Percentiles rank a stretch among this genome's conserved stretches.
Evolutionary conservation across 2,329 filamentous ascomycete species (phyloP).

Genomic region (Malbranchea zuffiana): DNA sequence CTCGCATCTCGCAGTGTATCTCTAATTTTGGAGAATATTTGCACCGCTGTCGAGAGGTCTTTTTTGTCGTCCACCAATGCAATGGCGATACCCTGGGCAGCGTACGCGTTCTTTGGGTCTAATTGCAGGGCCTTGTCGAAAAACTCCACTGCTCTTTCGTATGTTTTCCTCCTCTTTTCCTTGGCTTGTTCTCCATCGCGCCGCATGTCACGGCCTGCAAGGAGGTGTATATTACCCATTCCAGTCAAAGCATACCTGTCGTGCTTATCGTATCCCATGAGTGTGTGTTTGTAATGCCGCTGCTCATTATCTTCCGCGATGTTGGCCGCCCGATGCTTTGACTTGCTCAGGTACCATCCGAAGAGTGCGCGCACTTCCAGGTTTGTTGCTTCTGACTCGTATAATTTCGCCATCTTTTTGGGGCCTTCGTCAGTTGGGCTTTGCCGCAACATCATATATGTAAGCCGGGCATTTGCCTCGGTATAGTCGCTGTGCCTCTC

Average conservation of each 20-base stretch:
- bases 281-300: conserved; percentile 88
- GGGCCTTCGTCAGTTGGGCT: conserved; percentile 77
- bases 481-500: conserved; percentile 83
- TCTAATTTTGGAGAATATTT: conserved; percentile 80
- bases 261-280: conserved; percentile 92
- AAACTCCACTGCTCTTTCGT: conserved; percentile 90
- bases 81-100: conserved; percentile 90
- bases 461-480: conserved; percentile 76
- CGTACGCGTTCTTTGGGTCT: conserved; percentile 92
- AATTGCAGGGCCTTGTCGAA: conserved; percentile 94
- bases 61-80: conserved; percentile 90
- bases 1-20: conserved; percentile 83
- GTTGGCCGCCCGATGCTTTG: conserved; percentile 70
- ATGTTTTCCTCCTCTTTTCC: conserved; percentile 76
- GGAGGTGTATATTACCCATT: conserved; percentile 91
- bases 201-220: conserved; percentile 86
- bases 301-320: conserved; percentile 84
- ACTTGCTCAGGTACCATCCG: conserved; percentile 88
- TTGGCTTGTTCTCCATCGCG: conserved; percentile 81
- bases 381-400: conserved; percentile 71
- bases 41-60: conserved; percentile 68
- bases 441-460: conserved; percentile 76
- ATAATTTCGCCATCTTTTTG: conserved; percentile 72
- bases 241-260: conserved; percentile 92
- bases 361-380: conserved; percentile 87